phyloP scores from a whole-genome alignment of 345 rosid genomes.

The Dimocarpus longan region DNA sequence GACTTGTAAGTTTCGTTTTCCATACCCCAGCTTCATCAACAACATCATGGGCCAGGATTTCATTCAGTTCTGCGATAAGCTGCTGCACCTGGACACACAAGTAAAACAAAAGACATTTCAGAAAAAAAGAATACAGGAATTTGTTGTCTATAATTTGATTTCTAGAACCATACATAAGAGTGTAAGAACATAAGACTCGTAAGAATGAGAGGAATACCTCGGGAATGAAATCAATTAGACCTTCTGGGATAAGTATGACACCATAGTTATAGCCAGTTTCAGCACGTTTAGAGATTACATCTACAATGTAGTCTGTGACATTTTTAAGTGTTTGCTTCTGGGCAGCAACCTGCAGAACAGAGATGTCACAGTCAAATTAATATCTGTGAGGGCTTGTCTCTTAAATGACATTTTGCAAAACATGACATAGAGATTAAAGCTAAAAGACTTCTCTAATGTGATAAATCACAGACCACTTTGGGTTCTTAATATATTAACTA shows the following conservation, averaged over 20 bases:
- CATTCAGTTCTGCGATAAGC: constrained; percentile 88
- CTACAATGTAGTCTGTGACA: constrained; percentile 86
- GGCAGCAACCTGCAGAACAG: constrained; percentile 67
- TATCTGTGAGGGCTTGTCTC: not conserved
- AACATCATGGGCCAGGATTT: constrained; percentile 76
- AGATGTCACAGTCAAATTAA: not conserved
- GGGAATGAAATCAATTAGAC: constrained; percentile 97
- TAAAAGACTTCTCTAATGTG: not conserved
- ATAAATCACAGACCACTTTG: not conserved
- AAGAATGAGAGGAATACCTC: constrained; percentile 52
- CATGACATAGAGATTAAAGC: not conserved
- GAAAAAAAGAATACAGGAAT: not conserved
- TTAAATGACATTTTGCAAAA: not conserved
- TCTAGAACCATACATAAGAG: not conserved
- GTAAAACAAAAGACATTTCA: constrained; percentile 5
- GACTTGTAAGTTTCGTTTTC: constrained; percentile 75
- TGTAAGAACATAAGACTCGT: not conserved
- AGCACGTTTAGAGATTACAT: constrained; percentile 75
- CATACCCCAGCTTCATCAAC: constrained; percentile 79
- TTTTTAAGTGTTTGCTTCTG: constrained; percentile 79
- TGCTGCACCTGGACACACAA: constrained; percentile 67
- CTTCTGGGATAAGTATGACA: constrained; percentile 95
- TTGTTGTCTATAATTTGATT: not conserved
- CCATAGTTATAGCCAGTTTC: constrained; percentile 82
- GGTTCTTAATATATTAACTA: not conserved